A percentile compares a stretch with the other conserved stretches of the same genome.
Evolutionary conservation across 176 grass and related monocot genomes (phyloP).

Genomic region (Aechmea fasciata): DNA sequence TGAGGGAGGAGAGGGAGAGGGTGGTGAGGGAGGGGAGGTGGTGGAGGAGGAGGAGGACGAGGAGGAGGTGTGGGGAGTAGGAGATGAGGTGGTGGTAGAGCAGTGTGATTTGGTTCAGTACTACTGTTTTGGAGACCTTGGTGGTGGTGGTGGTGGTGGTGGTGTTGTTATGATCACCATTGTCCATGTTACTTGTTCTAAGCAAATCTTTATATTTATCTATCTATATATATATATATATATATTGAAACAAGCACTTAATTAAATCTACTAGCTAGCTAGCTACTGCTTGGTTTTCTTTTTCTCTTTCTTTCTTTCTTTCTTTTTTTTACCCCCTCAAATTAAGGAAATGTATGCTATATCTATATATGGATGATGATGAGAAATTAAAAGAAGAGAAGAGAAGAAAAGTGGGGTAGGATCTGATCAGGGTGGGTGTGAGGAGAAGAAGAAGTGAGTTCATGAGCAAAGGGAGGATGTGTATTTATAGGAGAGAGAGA

Average conservation of each 20-base stretch:
- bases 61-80: conserved; percentile 26
- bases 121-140: neutral
- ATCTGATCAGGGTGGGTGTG: no score
- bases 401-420: neutral
- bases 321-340: no score
- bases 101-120: conserved; percentile 24
- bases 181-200: neutral
- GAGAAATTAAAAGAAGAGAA: neutral
- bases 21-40: conserved; percentile 8
- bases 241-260: no score
- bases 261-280: no score
- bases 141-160: no score
- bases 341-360: no score
- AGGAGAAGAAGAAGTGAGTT: no score
- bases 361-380: conserved; percentile 5
- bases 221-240: no score
- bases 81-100: conserved; percentile 21
- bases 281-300: no score
- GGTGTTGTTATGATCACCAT: no score
- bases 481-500: conserved; percentile 35
- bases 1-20: neutral
- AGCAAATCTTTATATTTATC: no score
- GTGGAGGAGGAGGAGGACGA: conserved; percentile 14
- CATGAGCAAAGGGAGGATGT: neutral
- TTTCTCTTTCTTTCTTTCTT: no score